Percentiles rank a stretch among this genome's conserved stretches.
Conservation (phyloP, 176 grass and related monocot species). For the Avena eriantha region DNA sequence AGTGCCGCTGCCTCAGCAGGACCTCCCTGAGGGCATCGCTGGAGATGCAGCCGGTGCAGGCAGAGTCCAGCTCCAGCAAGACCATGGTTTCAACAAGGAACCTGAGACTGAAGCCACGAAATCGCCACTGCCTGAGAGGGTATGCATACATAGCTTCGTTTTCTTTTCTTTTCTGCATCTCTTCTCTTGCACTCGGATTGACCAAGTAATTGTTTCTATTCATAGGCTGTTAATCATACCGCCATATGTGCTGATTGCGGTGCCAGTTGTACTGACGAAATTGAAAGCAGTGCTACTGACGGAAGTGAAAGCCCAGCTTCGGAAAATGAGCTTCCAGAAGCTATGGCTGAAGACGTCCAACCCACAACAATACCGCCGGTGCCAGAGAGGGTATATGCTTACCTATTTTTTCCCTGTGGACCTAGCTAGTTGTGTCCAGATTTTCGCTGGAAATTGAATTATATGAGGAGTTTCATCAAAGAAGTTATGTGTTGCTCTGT, state of each 20-base stretch:
- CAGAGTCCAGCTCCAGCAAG: constrained; percentile 37
- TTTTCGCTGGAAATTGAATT: not conserved
- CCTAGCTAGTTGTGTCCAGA: not conserved
- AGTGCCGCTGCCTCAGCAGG: constrained; percentile 24
- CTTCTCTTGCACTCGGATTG: not conserved
- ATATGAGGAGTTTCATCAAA: not conserved
- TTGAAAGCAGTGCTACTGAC: too few species aligned
- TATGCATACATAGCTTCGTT: constrained; percentile 19
- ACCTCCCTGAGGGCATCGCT: not conserved
- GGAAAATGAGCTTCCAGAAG: not conserved
- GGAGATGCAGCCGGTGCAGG: not conserved
- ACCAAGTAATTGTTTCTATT: not conserved
- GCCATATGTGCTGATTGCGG: not conserved
- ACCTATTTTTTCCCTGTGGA: not conserved
- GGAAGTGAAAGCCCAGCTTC: not conserved
- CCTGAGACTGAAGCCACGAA: constrained; percentile 36
- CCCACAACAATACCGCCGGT: constrained; percentile 28
- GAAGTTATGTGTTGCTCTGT: not conserved
- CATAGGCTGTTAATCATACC: not conserved
- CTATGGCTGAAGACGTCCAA: not conserved
- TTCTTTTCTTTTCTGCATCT: not conserved
- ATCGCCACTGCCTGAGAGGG: constrained; percentile 61
- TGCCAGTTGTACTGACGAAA: not conserved
- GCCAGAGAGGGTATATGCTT: constrained; percentile 45
- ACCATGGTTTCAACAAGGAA: constrained; percentile 42